These are phyloP conservation scores for Penicillium manginii DNA, from an alignment of 495 filamentous ascomycete genomes.

Conservation along the genomic window DNA sequence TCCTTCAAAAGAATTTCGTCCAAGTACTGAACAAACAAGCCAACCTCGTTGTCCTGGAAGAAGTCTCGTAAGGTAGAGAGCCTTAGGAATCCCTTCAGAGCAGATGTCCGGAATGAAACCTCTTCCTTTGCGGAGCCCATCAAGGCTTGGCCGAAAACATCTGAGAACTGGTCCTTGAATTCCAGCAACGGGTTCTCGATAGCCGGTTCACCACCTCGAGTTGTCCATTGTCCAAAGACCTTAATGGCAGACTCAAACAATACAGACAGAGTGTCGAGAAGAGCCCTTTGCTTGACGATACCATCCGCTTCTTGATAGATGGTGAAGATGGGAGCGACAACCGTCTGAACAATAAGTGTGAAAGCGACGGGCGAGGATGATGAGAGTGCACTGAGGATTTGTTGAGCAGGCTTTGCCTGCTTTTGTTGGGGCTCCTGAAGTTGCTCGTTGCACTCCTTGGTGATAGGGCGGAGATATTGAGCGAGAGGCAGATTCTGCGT, in stretches of 20 bases:
- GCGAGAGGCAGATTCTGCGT: constrained; percentile 58
- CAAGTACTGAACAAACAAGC: constrained; percentile 65
- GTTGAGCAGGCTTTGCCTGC: constrained; percentile 69
- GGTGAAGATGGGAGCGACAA: constrained; percentile 62
- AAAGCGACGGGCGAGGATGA: constrained; percentile 59
- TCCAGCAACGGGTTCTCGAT: constrained; percentile 57
- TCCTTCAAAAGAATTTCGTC: constrained; percentile 67
- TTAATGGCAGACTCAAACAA: constrained; percentile 60
- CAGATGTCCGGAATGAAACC: constrained; percentile 64
- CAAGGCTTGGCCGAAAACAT: constrained; percentile 62
- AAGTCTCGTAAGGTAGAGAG: constrained; percentile 59
- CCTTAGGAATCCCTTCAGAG: constrained; percentile 61
- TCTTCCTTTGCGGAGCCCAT: constrained; percentile 66
- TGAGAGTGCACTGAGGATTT: constrained; percentile 62
- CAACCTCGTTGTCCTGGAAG: constrained; percentile 66
- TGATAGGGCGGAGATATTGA: constrained; percentile 64
- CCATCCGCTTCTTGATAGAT: constrained; percentile 67
- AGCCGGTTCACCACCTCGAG: constrained; percentile 35
- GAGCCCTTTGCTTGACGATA: constrained; percentile 67
- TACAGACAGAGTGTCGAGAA: constrained; percentile 65
- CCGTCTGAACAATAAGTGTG: constrained; percentile 55
- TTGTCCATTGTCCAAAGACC: constrained; percentile 62
- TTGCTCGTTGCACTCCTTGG: constrained; percentile 72
- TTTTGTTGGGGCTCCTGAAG: constrained; percentile 77
- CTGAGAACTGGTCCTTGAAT: constrained; percentile 65